Evolutionary conservation across 805 yeast genomes (phyloP).

Genomic region (Cyberlindnera mississippiensis): DNA sequence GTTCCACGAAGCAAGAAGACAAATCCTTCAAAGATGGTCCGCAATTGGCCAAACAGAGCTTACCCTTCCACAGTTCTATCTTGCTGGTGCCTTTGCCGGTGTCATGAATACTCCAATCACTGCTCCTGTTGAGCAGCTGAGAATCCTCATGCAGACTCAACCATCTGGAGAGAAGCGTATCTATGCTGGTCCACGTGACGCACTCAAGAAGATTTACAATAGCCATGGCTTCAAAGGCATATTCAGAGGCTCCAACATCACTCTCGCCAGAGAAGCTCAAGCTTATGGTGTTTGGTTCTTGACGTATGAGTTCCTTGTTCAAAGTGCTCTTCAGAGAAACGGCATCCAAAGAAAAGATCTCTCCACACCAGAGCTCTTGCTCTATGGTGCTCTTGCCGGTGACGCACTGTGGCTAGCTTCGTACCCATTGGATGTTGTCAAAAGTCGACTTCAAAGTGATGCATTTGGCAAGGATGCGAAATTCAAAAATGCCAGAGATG

Average conservation of each 20-base stretch:
- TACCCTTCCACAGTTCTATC: slow-evolving; percentile 63
- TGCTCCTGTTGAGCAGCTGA: slow-evolving; percentile 90
- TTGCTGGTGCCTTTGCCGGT: slow-evolving; percentile 90
- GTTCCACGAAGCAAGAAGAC: slow-evolving; percentile 79
- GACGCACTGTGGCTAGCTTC: slow-evolving; percentile 79
- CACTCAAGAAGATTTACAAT: slow-evolving; percentile 66
- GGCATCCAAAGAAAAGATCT: slow-evolving; percentile 57
- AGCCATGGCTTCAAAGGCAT: slow-evolving; percentile 77
- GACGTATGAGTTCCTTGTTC: slow-evolving; percentile 84
- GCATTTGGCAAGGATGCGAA: slow-evolving; percentile 40
- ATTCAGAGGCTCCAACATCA: slow-evolving; percentile 82
- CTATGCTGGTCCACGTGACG: slow-evolving; percentile 74
- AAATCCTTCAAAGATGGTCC: slow-evolving; percentile 46
- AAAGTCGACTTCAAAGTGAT: slow-evolving; percentile 80
- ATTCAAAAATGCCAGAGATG: slow-evolving; percentile 40
- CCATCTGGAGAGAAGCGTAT: slow-evolving; percentile 37
- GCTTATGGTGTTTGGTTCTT: slow-evolving; percentile 90
- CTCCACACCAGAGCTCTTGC: slow-evolving; percentile 82
- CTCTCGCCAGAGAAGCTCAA: slow-evolving; percentile 76
- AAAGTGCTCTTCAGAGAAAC: slow-evolving; percentile 35
- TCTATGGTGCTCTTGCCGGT: slow-evolving; percentile 89
- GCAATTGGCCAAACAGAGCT: slow-evolving; percentile 35
- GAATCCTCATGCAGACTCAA: slow-evolving; percentile 89
- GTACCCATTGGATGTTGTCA: slow-evolving; percentile 89
- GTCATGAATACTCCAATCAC: slow-evolving; percentile 86